These are phyloP conservation scores for Kuraishia hungarica DNA, from an alignment of 805 yeast species.

Conservation along the genomic window DNA sequence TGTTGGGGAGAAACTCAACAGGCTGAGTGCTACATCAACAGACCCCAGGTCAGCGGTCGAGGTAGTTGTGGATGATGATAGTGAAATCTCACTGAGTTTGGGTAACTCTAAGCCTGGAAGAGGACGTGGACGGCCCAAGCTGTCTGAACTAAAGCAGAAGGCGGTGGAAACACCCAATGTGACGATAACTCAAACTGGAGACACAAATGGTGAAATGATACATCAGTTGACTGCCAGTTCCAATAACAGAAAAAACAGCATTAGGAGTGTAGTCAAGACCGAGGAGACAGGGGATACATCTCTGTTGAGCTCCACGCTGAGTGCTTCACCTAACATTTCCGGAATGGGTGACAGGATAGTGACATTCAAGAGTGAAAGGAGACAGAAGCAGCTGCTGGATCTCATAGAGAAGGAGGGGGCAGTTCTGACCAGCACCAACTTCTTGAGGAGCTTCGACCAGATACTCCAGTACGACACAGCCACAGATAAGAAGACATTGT, in stretches of 20 bases:
- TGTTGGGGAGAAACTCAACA: background rate
- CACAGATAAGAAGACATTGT: constrained; percentile 48
- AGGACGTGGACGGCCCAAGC: background rate
- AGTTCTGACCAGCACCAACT: constrained; percentile 28
- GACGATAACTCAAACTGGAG: background rate
- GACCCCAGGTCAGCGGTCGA: background rate
- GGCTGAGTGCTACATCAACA: background rate
- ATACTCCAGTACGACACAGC: constrained; percentile 26
- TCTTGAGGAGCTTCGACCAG: constrained; percentile 32
- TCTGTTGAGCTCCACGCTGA: background rate
- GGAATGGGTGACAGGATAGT: background rate
- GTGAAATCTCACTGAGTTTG: background rate
- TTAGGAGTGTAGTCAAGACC: background rate
- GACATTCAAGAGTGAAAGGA: constrained; percentile 5
- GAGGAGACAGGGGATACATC: background rate
- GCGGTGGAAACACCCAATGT: background rate
- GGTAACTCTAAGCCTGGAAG: background rate
- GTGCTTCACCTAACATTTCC: background rate
- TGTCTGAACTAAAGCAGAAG: background rate
- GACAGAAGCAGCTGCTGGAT: constrained; percentile 31
- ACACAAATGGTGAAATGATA: background rate
- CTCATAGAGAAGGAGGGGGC: constrained; percentile 38
- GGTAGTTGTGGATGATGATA: background rate
- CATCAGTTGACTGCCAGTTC: background rate
- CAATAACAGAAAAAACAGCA: no score